phyloP scores from a whole-genome alignment of 2,329 filamentous ascomycete species.

The Aspergillus neotritici region DNA sequence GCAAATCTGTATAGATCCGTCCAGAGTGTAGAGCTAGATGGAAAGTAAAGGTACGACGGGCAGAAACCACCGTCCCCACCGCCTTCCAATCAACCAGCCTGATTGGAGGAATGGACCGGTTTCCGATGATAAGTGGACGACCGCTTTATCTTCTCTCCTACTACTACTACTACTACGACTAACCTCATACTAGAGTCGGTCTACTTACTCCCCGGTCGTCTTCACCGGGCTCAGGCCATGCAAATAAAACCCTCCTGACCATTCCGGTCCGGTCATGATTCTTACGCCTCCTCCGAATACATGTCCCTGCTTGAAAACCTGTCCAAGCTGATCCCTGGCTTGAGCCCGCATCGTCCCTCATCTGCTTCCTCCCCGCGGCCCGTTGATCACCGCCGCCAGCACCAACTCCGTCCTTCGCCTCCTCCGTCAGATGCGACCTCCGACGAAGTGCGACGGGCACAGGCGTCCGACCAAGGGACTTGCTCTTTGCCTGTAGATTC shows the following conservation, averaged over 20 bases:
- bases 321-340: slow-evolving; percentile 10
- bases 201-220: slow-evolving; percentile 1
- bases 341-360: slow-evolving; percentile 4
- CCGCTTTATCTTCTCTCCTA: too few relatives aligned
- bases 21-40: too few relatives aligned
- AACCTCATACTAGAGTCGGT: too few relatives aligned
- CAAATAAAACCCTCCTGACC: slow-evolving; percentile 3
- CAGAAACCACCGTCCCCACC: too few relatives aligned
- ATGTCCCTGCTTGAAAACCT: slow-evolving; percentile 18
- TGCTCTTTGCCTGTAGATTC: slow-evolving; percentile 10
- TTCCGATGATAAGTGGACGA: too few relatives aligned
- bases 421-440: slow-evolving; percentile 21
- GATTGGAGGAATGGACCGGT: too few relatives aligned
- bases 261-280: slow-evolving; percentile 11
- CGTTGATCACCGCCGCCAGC: not conserved
- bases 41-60: too few relatives aligned
- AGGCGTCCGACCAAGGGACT: slow-evolving; percentile 20
- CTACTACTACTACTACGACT: too few relatives aligned
- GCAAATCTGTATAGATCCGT: too few relatives aligned
- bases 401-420: slow-evolving; percentile 5
- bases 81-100: too few relatives aligned
- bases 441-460: slow-evolving; percentile 16
- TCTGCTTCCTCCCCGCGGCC: not conserved
- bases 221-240: slow-evolving; percentile 1
- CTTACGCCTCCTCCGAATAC: slow-evolving; percentile 6